These are phyloP conservation scores for Cryptococcus floricola DNA, from an alignment of 1,284 basidiomycete genomes.

Conservation along the genomic window DNA sequence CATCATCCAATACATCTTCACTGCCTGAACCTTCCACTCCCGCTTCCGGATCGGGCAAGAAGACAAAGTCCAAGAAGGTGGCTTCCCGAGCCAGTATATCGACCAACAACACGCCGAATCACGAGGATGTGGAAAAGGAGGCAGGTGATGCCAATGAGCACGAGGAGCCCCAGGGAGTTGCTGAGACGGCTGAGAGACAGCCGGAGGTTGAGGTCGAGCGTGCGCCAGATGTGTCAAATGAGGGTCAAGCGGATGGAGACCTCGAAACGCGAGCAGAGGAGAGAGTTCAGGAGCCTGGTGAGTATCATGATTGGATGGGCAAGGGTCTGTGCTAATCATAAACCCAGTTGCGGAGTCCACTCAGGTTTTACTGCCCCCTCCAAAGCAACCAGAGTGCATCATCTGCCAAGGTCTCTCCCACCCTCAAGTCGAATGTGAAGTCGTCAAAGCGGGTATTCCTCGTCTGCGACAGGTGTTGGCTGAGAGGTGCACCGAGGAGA, in stretches of 20 bases:
- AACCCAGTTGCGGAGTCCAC: too few relatives aligned
- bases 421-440: constrained; percentile 31
- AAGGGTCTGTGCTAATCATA: too few relatives aligned
- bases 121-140: not conserved
- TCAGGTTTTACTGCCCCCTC: too few relatives aligned
- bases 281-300: not conserved
- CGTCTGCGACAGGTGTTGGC: constrained; percentile 15
- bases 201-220: not conserved
- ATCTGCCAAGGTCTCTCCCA: constrained; percentile 25
- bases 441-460: constrained; percentile 23
- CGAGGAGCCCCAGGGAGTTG: not conserved
- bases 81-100: too few relatives aligned
- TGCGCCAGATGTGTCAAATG: not conserved
- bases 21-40: not conserved
- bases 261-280: not conserved
- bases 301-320: too few relatives aligned
- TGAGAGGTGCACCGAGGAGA: constrained; percentile 11
- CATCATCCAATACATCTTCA: not conserved
- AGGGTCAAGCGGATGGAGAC: not conserved
- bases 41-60: not conserved
- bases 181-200: not conserved
- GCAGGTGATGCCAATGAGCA: not conserved
- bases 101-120: too few relatives aligned
- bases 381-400: constrained; percentile 6
- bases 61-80: not conserved